phyloP scores from a whole-genome alignment of 2,329 filamentous ascomycete species.

The Pseudogymnoascus sp. region DNA sequence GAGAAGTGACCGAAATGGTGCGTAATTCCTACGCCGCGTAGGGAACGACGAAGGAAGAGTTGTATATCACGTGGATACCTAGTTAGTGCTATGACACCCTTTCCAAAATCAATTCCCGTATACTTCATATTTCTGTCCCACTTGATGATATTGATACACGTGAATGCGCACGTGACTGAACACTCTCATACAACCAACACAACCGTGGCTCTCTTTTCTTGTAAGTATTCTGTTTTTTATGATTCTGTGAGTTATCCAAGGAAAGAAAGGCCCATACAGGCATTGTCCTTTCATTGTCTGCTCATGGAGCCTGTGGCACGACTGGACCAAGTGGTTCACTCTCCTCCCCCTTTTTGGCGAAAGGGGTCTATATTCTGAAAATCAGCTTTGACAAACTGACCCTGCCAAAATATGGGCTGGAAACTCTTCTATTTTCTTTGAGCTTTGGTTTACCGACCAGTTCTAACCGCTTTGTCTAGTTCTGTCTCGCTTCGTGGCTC shows the following conservation, averaged over 20 bases:
- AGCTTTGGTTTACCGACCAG: background rate
- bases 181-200: background rate
- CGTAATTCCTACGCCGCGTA: background rate
- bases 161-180: background rate
- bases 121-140: background rate
- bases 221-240: background rate
- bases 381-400: background rate
- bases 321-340: background rate
- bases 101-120: background rate
- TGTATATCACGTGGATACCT: background rate
- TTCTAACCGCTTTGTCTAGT: background rate
- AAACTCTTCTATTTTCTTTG: background rate
- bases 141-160: background rate
- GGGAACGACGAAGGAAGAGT: background rate
- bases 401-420: background rate
- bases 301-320: background rate
- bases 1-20: constrained; percentile 28
- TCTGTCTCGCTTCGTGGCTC: background rate
- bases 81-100: background rate
- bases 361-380: background rate
- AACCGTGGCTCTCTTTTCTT: background rate
- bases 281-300: background rate
- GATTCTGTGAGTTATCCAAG: background rate
- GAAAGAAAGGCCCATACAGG: background rate
- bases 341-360: background rate